Evolutionary conservation across 2,329 filamentous ascomycete genomes (phyloP).

Genomic region (Stagonosporopsis vannaccii): DNA sequence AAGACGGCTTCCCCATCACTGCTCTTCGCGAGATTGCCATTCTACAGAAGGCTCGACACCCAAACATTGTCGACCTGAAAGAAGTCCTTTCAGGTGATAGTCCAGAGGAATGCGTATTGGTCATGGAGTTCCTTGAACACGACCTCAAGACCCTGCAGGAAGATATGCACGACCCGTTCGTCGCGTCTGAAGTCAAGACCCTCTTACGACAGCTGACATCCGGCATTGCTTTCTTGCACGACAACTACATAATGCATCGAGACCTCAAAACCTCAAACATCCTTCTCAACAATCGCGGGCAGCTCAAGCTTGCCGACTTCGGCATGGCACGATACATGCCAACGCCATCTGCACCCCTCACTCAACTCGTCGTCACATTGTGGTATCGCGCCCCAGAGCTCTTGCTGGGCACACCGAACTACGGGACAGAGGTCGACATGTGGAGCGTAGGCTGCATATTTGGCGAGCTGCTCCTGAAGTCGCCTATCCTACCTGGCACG

Average conservation of each 20-base stretch:
- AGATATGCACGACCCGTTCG: slow-evolving; percentile 92
- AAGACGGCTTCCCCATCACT: slow-evolving; percentile 89
- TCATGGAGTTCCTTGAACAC: slow-evolving; percentile 97
- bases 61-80: slow-evolving; percentile 80
- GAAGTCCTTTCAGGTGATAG: slow-evolving; percentile 83
- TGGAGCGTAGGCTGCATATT: slow-evolving; percentile 98
- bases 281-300: slow-evolving; percentile 91
- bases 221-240: slow-evolving; percentile 85
- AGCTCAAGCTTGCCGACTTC: slow-evolving; percentile 96
- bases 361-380: slow-evolving; percentile 91
- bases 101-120: slow-evolving; percentile 78
- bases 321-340: slow-evolving; percentile 94
- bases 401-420: slow-evolving; percentile 78
- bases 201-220: slow-evolving; percentile 82
- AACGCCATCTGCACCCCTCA: slow-evolving; percentile 72
- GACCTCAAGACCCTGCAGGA: slow-evolving; percentile 92
- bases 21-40: slow-evolving; percentile 94
- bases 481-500: slow-evolving; percentile 83
- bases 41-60: slow-evolving; percentile 78
- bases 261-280: slow-evolving; percentile 60
- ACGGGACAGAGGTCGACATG: slow-evolving; percentile 83
- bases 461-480: slow-evolving; percentile 83
- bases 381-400: slow-evolving; percentile 97
- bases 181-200: slow-evolving; percentile 91
- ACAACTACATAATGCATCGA: slow-evolving; percentile 78